phyloP scores from a whole-genome alignment of 2,329 filamentous ascomycete genomes.

The Nemania bipapillata region DNA sequence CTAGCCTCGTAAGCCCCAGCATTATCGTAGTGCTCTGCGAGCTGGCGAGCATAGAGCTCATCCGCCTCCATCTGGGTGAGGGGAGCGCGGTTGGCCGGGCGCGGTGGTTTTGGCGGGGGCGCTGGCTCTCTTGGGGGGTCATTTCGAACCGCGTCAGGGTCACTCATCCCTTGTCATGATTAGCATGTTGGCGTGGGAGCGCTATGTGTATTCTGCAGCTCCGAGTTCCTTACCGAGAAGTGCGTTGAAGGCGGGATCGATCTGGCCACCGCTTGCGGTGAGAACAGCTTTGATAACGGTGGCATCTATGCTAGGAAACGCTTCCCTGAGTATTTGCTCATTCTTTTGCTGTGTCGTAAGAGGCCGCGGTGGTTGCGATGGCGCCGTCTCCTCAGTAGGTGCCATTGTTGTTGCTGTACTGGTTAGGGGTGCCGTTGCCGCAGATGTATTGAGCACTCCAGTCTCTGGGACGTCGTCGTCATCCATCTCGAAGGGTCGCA shows the following conservation, averaged over 20 bases:
- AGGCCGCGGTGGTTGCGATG: constrained; percentile 86
- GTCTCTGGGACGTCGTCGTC: constrained; percentile 76
- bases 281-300: constrained; percentile 88
- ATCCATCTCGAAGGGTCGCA: constrained; percentile 72
- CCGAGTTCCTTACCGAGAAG: constrained; percentile 75
- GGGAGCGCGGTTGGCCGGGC: constrained; percentile 71
- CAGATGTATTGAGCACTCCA: constrained; percentile 60
- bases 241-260: constrained; percentile 96
- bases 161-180: constrained; percentile 73
- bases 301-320: constrained; percentile 85
- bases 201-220: no score
- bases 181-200: constrained; percentile 27
- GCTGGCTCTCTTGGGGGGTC: constrained; percentile 64
- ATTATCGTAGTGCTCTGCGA: constrained; percentile 88
- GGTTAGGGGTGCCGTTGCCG: constrained; percentile 41
- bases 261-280: constrained; percentile 82
- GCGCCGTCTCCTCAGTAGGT: constrained; percentile 57
- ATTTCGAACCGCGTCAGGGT: constrained; percentile 72
- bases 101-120: constrained; percentile 83
- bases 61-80: constrained; percentile 88
- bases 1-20: constrained; percentile 67
- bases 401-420: constrained; percentile 50
- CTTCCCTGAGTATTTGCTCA: constrained; percentile 88
- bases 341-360: constrained; percentile 84
- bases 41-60: constrained; percentile 88